These are phyloP conservation scores for Tetrahymena borealis DNA, from an alignment of 73 alveolate species.

Conservation along the genomic window DNA sequence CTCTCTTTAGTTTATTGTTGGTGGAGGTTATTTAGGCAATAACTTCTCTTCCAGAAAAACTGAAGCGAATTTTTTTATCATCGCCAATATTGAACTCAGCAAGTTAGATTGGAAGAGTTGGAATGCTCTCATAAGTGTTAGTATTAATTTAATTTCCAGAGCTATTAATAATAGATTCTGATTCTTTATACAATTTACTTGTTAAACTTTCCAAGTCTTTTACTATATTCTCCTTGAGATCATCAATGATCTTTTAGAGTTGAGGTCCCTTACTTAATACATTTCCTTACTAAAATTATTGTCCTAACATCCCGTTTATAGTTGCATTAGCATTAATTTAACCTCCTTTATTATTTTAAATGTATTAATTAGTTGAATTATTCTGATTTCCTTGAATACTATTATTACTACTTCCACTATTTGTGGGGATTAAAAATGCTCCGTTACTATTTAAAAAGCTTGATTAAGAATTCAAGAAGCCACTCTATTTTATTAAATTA, in stretches of 20 bases:
- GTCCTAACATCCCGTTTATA: neutral
- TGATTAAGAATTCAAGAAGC: neutral
- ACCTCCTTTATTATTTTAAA: neutral
- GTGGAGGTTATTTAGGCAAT: neutral
- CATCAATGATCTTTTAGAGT: neutral
- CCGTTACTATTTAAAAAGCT: neutral
- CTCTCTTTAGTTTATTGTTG: neutral
- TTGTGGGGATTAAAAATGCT: neutral
- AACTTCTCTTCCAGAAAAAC: slow-evolving; percentile 1
- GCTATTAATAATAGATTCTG: neutral
- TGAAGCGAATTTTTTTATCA: neutral
- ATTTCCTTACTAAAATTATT: neutral
- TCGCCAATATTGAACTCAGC: neutral
- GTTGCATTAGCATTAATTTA: neutral
- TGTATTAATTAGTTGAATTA: neutral
- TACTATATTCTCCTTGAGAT: neutral
- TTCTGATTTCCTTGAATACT: neutral
- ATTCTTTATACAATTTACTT: neutral
- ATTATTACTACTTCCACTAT: neutral
- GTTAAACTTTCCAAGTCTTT: neutral
- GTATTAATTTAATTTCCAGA: neutral
- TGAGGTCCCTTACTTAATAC: neutral
- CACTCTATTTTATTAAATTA: neutral
- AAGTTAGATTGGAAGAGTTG: neutral
- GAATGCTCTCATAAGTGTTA: neutral